phyloP scores from a whole-genome alignment of 164 flowering plant genomes.

The Amborella trichopoda region DNA sequence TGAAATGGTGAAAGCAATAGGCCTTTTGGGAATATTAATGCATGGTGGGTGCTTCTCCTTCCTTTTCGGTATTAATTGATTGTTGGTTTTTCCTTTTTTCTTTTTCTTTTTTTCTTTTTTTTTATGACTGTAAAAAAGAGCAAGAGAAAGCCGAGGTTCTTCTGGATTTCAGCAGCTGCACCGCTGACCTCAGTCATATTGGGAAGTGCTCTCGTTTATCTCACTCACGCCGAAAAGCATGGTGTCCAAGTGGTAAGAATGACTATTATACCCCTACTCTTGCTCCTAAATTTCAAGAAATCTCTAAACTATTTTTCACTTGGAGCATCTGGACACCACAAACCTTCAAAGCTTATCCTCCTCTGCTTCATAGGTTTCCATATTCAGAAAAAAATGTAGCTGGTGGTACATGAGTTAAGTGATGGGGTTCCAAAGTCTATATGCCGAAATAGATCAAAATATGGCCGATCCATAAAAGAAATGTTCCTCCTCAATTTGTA shows the following conservation, averaged over 20 bases:
- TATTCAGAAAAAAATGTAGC: no score
- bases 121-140: slow-evolving; percentile 23
- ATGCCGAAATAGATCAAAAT: no score
- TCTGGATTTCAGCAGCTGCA: slow-evolving; percentile 76
- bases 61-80: neutral
- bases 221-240: slow-evolving; percentile 70
- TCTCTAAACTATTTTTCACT: neutral
- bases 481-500: no score
- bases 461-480: no score
- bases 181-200: slow-evolving; percentile 62
- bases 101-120: slow-evolving; percentile 1
- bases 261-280: neutral
- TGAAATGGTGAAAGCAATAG: neutral
- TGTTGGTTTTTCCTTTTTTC: neutral
- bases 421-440: no score
- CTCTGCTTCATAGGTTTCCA: neutral
- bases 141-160: slow-evolving; percentile 45
- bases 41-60: neutral
- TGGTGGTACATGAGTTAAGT: no score
- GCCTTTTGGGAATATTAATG: neutral
- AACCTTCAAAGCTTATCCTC: neutral
- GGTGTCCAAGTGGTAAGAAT: slow-evolving; percentile 68
- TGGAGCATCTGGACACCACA: neutral
- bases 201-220: slow-evolving; percentile 63
- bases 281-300: neutral